Percentiles rank a stretch among this genome's conserved stretches.
Evolutionary conservation across 2,329 filamentous ascomycete genomes (phyloP).

Genomic region (Diaporthe nobilis): DNA sequence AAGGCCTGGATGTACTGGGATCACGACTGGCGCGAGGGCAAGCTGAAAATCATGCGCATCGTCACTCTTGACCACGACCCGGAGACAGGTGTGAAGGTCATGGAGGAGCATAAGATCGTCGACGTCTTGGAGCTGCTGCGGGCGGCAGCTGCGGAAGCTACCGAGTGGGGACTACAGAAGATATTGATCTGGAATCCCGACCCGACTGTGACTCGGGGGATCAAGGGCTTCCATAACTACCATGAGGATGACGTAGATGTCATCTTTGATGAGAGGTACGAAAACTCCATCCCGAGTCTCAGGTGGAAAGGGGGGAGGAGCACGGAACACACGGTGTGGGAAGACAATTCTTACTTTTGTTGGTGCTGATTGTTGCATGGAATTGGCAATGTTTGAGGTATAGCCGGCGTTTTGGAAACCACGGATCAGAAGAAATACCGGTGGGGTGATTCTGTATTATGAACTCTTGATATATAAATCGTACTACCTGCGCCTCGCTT

Average conservation of each 20-base stretch:
- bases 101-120: constrained; percentile 44
- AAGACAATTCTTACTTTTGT: constrained; percentile 51
- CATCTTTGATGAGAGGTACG: constrained; percentile 50
- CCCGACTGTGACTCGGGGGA: constrained; percentile 48
- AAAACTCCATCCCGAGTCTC: constrained; percentile 52
- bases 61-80: constrained; percentile 40
- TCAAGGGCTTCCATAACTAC: constrained; percentile 53
- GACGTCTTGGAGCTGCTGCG: constrained; percentile 50
- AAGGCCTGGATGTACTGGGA: constrained; percentile 54
- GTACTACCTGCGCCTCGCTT: constrained; percentile 6
- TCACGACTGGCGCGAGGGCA: constrained; percentile 52
- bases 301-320: constrained; percentile 52
- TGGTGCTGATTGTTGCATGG: constrained; percentile 43
- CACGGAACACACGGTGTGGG: constrained; percentile 48
- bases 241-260: constrained; percentile 52
- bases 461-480: neutral
- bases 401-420: constrained; percentile 10
- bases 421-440: neutral
- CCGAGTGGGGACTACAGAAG: constrained; percentile 49
- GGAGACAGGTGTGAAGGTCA: constrained; percentile 35
- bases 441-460: neutral
- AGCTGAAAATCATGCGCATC: constrained; percentile 50
- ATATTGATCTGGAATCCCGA: constrained; percentile 56
- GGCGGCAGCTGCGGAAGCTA: constrained; percentile 53
- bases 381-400: neutral